Percentiles rank a stretch among this genome's conserved stretches.
Evolutionary conservation across 164 flowering plant species (phyloP).

Genomic region (Umbellularia californica): DNA sequence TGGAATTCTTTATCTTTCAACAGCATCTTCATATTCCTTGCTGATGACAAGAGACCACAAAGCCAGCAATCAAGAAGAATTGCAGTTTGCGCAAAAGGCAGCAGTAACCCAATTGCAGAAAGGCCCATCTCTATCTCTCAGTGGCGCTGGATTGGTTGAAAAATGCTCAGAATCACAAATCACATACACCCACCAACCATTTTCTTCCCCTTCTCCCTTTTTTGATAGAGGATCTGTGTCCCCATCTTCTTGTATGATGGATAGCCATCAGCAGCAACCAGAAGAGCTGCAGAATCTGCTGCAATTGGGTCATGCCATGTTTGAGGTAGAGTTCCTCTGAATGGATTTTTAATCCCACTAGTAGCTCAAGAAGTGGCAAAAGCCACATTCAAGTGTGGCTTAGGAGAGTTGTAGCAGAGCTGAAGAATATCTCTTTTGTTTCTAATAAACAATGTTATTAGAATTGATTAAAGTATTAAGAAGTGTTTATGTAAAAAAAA

Average conservation of each 20-base stretch:
- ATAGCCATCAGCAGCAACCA: slow-evolving; percentile 2
- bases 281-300: slow-evolving; percentile 17
- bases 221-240: neutral
- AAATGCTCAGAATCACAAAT: neutral
- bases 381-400: neutral
- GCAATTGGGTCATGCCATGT: slow-evolving; percentile 18
- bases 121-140: slow-evolving; percentile 7
- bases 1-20: neutral
- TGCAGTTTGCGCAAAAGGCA: neutral
- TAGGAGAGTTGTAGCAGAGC: neutral
- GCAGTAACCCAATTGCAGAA: neutral
- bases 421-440: neutral
- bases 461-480: neutral
- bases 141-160: neutral
- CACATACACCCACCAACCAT: slow-evolving; percentile 9
- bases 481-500: too few relatives aligned
- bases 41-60: neutral
- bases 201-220: slow-evolving; percentile 4
- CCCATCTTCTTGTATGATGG: neutral
- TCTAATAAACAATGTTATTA: neutral
- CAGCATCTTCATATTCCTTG: neutral
- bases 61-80: neutral
- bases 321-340: slow-evolving; percentile 21
- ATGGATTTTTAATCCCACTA: neutral
- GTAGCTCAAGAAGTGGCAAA: neutral